phyloP scores from a whole-genome alignment of 1,139 yeast species.

The Trichomonascaceae sp. region DNA sequence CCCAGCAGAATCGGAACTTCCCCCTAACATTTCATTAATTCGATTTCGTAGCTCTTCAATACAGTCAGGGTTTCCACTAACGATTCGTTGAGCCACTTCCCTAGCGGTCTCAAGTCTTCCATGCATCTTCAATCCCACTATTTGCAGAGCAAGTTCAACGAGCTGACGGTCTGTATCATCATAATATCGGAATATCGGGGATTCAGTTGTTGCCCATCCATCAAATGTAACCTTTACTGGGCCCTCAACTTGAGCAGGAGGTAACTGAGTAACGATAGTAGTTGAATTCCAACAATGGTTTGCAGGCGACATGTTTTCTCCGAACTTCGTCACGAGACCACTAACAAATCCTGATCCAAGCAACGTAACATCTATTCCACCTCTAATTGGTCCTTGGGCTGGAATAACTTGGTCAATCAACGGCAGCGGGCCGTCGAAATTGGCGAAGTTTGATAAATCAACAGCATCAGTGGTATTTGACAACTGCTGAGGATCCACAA shows the following conservation, averaged over 20 bases:
- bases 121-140: slow-evolving; percentile 88
- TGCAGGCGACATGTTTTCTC: slow-evolving; percentile 71
- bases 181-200: slow-evolving; percentile 68
- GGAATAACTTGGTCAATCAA: slow-evolving; percentile 79
- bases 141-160: slow-evolving; percentile 82
- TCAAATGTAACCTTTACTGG: slow-evolving; percentile 81
- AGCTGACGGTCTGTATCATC: slow-evolving; percentile 92
- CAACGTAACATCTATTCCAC: slow-evolving; percentile 87
- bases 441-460: background rate
- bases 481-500: background rate
- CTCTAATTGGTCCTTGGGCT: slow-evolving; percentile 85
- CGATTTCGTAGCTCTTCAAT: slow-evolving; percentile 5
- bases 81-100: slow-evolving; percentile 76
- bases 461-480: background rate
- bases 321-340: slow-evolving; percentile 76
- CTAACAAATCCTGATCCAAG: slow-evolving; percentile 78
- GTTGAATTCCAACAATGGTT: slow-evolving; percentile 92
- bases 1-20: slow-evolving; percentile 7
- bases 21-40: background rate
- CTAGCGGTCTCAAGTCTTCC: slow-evolving; percentile 87
- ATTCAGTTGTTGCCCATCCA: slow-evolving; percentile 33
- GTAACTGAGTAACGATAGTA: slow-evolving; percentile 81
- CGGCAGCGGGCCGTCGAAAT: slow-evolving; percentile 35
- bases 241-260: slow-evolving; percentile 81
- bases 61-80: slow-evolving; percentile 27